Conservation (phyloP, 2,329 filamentous ascomycete species). For the Epichloe brachyelytri region DNA sequence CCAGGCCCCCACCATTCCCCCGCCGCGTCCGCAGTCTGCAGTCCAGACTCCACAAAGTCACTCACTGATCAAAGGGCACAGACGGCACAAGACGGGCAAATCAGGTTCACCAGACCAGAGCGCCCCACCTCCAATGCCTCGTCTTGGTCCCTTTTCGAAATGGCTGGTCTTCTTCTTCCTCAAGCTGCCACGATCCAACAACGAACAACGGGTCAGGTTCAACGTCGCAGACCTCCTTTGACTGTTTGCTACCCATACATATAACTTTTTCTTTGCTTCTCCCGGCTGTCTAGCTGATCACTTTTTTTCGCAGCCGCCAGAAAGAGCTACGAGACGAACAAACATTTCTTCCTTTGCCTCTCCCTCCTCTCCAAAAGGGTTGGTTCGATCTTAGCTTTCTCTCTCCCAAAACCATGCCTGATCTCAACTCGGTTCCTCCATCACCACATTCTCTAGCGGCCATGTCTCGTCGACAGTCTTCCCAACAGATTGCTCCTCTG, state of each 20-base stretch:
- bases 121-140: background rate
- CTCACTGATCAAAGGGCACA: no score
- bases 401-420: slow-evolving; percentile 28
- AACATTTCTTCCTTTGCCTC: background rate
- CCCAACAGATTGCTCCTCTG: slow-evolving; percentile 30
- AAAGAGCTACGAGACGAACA: background rate
- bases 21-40: no score
- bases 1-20: no score
- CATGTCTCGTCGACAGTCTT: slow-evolving; percentile 29
- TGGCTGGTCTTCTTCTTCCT: background rate
- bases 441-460: slow-evolving; percentile 31
- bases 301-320: background rate
- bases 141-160: background rate
- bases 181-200: background rate
- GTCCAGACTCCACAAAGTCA: no score
- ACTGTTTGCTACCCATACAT: no score
- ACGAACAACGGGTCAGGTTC: background rate
- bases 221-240: background rate
- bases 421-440: slow-evolving; percentile 42
- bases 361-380: background rate
- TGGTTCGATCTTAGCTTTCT: background rate
- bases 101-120: no score
- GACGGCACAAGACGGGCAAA: no score
- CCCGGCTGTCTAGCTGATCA: background rate
- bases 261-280: background rate